phyloP scores from a whole-genome alignment of 495 filamentous ascomycete genomes.

The Talaromyces ruber region DNA sequence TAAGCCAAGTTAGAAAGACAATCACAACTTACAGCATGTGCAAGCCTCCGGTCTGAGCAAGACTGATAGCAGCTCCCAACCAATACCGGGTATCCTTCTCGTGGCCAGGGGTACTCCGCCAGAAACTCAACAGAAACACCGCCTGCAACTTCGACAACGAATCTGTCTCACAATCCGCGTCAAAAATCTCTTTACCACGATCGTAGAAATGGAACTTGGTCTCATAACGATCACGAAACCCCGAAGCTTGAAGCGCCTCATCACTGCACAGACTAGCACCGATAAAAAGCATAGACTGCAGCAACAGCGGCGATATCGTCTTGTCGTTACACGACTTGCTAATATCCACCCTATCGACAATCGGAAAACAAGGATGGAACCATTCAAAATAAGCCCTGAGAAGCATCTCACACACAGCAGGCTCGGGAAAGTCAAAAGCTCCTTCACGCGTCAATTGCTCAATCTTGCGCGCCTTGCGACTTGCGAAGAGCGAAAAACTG shows the following conservation, averaged over 20 bases:
- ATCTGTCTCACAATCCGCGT: slow-evolving; percentile 32
- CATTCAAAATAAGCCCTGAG: slow-evolving; percentile 35
- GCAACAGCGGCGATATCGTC: slow-evolving; percentile 26
- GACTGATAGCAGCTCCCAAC: slow-evolving; percentile 29
- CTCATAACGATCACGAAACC: slow-evolving; percentile 25
- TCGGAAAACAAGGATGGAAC: slow-evolving; percentile 38
- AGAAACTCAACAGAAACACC: slow-evolving; percentile 37
- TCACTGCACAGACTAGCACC: slow-evolving; percentile 34
- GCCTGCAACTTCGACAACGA: slow-evolving; percentile 28
- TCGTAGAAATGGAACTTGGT: slow-evolving; percentile 33
- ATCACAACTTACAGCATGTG: slow-evolving; percentile 29
- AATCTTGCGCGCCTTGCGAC: slow-evolving; percentile 4
- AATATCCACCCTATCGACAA: slow-evolving; percentile 23
- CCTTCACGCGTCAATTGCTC: slow-evolving; percentile 24
- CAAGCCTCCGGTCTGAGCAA: slow-evolving; percentile 38
- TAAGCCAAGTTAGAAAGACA: not conserved
- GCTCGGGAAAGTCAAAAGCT: slow-evolving; percentile 27
- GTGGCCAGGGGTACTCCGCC: slow-evolving; percentile 28
- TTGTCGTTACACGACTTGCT: slow-evolving; percentile 18
- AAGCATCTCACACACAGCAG: slow-evolving; percentile 19
- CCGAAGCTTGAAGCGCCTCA: slow-evolving; percentile 17
- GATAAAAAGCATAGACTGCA: slow-evolving; percentile 36
- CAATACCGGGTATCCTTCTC: slow-evolving; percentile 36
- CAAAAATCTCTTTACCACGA: slow-evolving; percentile 33
- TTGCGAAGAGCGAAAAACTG: slow-evolving; percentile 7